Evolutionary conservation across 2,329 filamentous ascomycete species (phyloP).

Genomic region (Teratosphaeria epicoccoides): DNA sequence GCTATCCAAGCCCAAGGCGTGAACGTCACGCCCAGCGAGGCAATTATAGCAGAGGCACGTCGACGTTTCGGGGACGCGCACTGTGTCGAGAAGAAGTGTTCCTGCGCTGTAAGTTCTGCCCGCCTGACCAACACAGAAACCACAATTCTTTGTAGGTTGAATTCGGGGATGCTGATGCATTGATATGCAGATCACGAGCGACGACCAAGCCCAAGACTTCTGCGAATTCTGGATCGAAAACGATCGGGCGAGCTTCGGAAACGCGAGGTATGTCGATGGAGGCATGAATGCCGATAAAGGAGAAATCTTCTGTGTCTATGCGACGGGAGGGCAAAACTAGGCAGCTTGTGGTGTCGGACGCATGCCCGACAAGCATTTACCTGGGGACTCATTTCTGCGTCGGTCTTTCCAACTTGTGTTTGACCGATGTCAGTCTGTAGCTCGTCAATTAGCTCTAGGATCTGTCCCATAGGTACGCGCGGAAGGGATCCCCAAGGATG

Average conservation of each 20-base stretch:
- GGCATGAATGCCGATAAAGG: not conserved
- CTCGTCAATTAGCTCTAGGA: too few species aligned
- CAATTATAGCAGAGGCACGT: not conserved
- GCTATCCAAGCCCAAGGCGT: not conserved
- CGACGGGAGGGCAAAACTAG: too few species aligned
- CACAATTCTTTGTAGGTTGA: not conserved
- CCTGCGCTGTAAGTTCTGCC: not conserved
- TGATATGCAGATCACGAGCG: not conserved
- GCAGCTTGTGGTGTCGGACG: too few species aligned
- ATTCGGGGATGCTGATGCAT: not conserved
- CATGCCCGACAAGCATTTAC: too few species aligned
- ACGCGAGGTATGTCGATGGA: not conserved
- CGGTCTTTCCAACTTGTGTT: too few species aligned
- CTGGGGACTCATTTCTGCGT: too few species aligned
- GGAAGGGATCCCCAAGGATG: too few species aligned
- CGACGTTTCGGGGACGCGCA: not conserved
- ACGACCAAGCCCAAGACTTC: not conserved
- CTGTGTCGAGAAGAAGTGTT: not conserved
- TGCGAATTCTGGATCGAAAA: not conserved
- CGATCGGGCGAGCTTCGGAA: not conserved
- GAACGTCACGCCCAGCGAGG: not conserved
- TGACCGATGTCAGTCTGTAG: too few species aligned
- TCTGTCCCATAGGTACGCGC: too few species aligned
- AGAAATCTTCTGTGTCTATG: not conserved
- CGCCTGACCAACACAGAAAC: too few species aligned